phyloP scores from a whole-genome alignment of 768 basidiomycete genomes.

The Cystofilobasidium capitatum region DNA sequence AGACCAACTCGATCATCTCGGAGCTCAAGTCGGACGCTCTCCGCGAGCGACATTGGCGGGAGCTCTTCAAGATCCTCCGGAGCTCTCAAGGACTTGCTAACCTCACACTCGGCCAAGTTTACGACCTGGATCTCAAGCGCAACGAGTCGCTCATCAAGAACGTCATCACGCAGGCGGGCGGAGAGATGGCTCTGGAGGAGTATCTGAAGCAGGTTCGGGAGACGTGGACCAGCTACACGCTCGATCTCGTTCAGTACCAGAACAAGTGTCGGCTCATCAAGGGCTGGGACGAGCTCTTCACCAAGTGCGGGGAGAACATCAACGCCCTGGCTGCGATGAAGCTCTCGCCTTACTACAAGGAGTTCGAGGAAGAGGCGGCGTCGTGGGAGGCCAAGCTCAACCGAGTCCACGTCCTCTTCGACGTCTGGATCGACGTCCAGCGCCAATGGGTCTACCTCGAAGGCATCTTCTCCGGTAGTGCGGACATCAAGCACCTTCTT shows the following conservation, averaged over 20 bases:
- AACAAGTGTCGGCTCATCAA: constrained; percentile 94
- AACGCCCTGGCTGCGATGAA: constrained; percentile 97
- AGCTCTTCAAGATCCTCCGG: constrained; percentile 68
- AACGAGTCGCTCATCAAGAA: constrained; percentile 88
- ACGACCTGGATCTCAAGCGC: constrained; percentile 88
- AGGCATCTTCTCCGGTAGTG: constrained; percentile 98
- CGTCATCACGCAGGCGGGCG: constrained; percentile 91
- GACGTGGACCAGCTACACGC: constrained; percentile 87
- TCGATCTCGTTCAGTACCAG: constrained; percentile 96
- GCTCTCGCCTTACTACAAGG: constrained; percentile 95
- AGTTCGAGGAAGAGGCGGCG: constrained; percentile 51
- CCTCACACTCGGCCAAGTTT: constrained; percentile 92
- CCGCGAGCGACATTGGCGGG: constrained; percentile 97
- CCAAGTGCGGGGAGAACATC: constrained; percentile 91
- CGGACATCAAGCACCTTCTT: constrained; percentile 96
- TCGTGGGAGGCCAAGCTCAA: constrained; percentile 97
- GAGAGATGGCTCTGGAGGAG: constrained; percentile 53
- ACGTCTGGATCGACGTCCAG: constrained; percentile 99
- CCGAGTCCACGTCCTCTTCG: constrained; percentile 89
- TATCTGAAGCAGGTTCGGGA: constrained; percentile 72
- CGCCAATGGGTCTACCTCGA: constrained; percentile 99
- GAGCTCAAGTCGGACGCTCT: constrained; percentile 95
- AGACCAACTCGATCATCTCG: constrained; percentile 77
- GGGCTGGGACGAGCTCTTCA: constrained; percentile 96
- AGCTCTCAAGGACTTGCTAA: constrained; percentile 42